A percentile compares a stretch with the other conserved stretches of the same genome.
phyloP scores from a whole-genome alignment of 2,329 filamentous ascomycete genomes.

The Phyllosticta citribraziliensis region DNA sequence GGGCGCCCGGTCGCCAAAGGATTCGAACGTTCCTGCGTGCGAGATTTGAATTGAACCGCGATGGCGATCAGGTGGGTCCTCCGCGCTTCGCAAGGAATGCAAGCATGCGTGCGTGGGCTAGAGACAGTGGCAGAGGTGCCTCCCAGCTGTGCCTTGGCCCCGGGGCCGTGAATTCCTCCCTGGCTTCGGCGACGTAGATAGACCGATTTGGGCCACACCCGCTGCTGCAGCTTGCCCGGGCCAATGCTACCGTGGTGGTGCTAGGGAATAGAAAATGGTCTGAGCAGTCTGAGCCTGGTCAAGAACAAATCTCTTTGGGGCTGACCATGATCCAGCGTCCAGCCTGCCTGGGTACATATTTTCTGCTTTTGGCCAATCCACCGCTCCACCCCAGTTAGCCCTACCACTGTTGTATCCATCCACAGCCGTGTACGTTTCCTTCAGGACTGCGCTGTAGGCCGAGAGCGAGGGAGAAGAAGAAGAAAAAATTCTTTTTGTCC shows the following conservation, averaged over 20 bases:
- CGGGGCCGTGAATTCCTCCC: constrained; percentile 27
- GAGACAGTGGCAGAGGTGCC: constrained; percentile 17
- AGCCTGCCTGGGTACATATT: constrained; percentile 24
- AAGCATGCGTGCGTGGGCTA: constrained; percentile 24
- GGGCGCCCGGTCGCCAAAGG: constrained; percentile 4
- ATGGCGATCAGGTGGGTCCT: constrained; percentile 15
- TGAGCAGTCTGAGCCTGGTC: constrained; percentile 37
- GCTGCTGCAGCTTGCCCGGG: constrained; percentile 33
- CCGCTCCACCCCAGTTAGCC: constrained; percentile 21
- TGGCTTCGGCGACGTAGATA: constrained; percentile 33
- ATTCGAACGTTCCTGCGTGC: constrained; percentile 31
- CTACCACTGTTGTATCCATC: constrained; percentile 24
- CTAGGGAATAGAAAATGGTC: constrained; percentile 33
- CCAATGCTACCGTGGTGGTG: constrained; percentile 35
- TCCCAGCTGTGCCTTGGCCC: constrained; percentile 23
- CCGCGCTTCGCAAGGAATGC: constrained; percentile 29
- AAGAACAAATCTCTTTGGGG: constrained; percentile 33
- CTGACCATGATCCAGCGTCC: constrained; percentile 34
- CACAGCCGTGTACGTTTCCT: constrained; percentile 14
- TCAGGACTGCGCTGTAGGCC: constrained; percentile 5
- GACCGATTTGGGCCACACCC: constrained; percentile 32
- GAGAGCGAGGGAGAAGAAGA: too few relatives aligned
- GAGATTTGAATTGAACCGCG: constrained; percentile 17
- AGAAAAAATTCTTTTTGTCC: constrained; percentile 11
- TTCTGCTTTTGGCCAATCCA: constrained; percentile 31